These are phyloP conservation scores for Paraphoma chrysanthemicola DNA, from an alignment of 2,329 filamentous ascomycete species.

Conservation along the genomic window DNA sequence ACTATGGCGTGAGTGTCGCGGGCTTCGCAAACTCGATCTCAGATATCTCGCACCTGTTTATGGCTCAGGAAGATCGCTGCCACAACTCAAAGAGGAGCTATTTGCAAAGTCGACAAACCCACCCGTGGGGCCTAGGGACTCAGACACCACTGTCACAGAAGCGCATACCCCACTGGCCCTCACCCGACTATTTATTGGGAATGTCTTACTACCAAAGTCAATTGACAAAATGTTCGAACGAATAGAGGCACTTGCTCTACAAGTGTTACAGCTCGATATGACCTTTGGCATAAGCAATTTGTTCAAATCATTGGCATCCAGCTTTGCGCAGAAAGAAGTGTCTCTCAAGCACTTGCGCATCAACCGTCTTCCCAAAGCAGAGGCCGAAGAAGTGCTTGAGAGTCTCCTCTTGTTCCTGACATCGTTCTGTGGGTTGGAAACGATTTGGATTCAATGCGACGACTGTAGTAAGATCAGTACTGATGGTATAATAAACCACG, in stretches of 20 bases:
- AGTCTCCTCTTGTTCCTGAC: neutral
- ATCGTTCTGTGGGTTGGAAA: neutral
- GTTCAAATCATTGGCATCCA: neutral
- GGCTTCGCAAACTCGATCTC: neutral
- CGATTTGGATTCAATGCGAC: neutral
- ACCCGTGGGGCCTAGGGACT: no score
- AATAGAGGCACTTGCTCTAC: neutral
- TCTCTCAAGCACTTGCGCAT: neutral
- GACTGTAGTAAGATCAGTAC: conserved; percentile 1
- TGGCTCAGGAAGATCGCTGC: neutral
- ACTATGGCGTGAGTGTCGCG: neutral
- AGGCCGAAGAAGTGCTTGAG: neutral
- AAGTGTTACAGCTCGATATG: neutral
- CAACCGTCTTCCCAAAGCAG: neutral
- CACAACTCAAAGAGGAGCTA: neutral
- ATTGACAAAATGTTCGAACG: neutral
- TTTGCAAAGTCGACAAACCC: neutral
- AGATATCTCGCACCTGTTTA: neutral
- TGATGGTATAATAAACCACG: conserved; percentile 1
- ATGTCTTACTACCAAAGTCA: neutral
- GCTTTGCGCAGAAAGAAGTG: neutral
- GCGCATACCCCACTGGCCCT: neutral
- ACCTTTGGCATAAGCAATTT: neutral
- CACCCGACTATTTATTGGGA: neutral
- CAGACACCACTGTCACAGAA: neutral